Evolutionary conservation across 176 grass and related monocot species (phyloP), one percentile per base, ranked within the genome.

Genomic region (Aegilops umbellulata): DNA sequence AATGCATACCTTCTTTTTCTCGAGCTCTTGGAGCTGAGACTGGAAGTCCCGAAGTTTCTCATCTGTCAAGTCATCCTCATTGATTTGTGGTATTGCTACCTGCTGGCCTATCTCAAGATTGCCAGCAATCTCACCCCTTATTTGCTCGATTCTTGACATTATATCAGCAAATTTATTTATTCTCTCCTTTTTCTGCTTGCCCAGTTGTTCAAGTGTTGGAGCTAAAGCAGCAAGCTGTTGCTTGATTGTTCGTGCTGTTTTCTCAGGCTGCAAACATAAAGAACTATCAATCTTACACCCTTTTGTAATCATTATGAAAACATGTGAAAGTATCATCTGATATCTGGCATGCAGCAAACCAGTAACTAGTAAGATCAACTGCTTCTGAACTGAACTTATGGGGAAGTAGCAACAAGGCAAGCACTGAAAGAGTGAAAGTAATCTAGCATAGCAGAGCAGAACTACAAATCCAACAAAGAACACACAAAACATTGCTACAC

Each of bases 1-100:
- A 26, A 35, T 78, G 78, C 74, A 38, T 82, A 95, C 93, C 93
- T 95, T 95, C 84, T 95, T 91, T 95, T 90, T 95, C 85, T 95
- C 83, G 22, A 95, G 93, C 24, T 89, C 90, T 77, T 92, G 93
- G 24, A 92, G 82, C 27, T 95, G 86, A 81, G 83, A 85, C n/a
- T 83, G 87, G 36, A 88, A 95, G 29, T 95, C 90, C 68, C 64
- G 80, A 30, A 95, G 86, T 29, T 92, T 95, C 34, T 91, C 86
- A 80, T 89, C 44, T 27, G 93, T 89, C 86, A 95, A 70, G 80
- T 95, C 88, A 57, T 95, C 88, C 83, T 95, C 88, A 78, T 95
- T 79, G n/a, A 95, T 89, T 78, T 86, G 79, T 26, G 90, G 90
- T 53, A 78, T 80, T 24, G 64, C 71, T 23, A 91, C 84, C 49